Evolutionary conservation across 805 yeast species (phyloP).

Genomic region (Candida boleticola): DNA sequence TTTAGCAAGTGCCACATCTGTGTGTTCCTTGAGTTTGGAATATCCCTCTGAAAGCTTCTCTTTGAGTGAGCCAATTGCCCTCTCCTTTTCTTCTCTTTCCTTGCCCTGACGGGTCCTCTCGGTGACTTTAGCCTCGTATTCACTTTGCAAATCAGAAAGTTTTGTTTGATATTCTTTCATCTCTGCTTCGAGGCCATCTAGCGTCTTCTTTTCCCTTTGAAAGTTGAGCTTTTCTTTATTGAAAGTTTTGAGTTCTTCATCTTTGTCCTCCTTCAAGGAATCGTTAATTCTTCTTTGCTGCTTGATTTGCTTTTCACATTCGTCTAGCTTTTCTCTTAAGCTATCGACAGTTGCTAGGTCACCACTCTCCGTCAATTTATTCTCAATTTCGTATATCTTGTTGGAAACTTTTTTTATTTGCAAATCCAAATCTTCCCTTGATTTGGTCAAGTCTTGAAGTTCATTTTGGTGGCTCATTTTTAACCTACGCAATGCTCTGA

Average conservation of each 20-base stretch:
- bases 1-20: constrained; percentile 30
- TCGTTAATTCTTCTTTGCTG: constrained; percentile 26
- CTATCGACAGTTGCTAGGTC: constrained; percentile 41
- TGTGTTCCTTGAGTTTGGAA: constrained; percentile 15
- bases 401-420: constrained; percentile 12
- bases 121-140: constrained; percentile 9
- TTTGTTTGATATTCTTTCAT: constrained; percentile 12
- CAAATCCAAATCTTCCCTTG: constrained; percentile 4
- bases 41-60: constrained; percentile 12
- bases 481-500: constrained; percentile 13
- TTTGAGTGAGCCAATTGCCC: constrained; percentile 13
- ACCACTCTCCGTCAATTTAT: constrained; percentile 43
- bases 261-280: constrained; percentile 24
- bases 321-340: constrained; percentile 33
- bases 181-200: constrained; percentile 13
- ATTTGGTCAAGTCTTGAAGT: constrained; percentile 14
- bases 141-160: constrained; percentile 16
- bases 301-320: constrained; percentile 23
- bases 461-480: constrained; percentile 11
- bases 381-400: constrained; percentile 30
- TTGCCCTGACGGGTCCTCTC: constrained; percentile 8
- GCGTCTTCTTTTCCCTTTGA: constrained; percentile 16
- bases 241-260: constrained; percentile 10
- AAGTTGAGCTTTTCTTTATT: constrained; percentile 10
- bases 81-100: constrained; percentile 11